Evolutionary conservation across 1,284 basidiomycete species (phyloP).

Genomic region (Papiliotrema nemorosa): DNA sequence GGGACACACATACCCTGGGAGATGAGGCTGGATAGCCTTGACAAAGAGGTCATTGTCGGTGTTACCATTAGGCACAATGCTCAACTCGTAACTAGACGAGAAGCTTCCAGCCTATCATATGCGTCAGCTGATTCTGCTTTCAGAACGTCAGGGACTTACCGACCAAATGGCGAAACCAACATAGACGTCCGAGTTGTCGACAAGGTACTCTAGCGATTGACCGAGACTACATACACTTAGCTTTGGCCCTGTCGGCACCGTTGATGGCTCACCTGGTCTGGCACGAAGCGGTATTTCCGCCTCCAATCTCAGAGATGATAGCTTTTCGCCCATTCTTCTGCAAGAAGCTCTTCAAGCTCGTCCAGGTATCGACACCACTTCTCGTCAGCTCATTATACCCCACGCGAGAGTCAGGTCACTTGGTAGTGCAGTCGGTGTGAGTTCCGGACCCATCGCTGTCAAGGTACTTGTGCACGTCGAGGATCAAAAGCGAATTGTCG

Average conservation of each 20-base stretch:
- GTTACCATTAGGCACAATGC: conserved; percentile 26
- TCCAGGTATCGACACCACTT: conserved; percentile 54
- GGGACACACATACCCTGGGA: conserved; percentile 29
- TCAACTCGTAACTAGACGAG: conserved; percentile 28
- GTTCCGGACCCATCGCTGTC: conserved; percentile 61
- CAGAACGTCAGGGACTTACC: conserved; percentile 5
- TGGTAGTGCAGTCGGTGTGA: conserved; percentile 53
- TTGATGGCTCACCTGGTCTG: conserved; percentile 15
- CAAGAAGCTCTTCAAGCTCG: conserved; percentile 54
- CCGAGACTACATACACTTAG: conserved; percentile 10
- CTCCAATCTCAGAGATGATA: conserved; percentile 60
- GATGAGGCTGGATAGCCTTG: conserved; percentile 32
- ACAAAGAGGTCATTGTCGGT: conserved; percentile 29
- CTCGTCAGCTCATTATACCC: not conserved
- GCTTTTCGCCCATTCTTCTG: conserved; percentile 57
- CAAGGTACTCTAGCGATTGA: conserved; percentile 54
- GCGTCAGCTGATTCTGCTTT: not conserved
- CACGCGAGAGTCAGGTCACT: conserved; percentile 35
- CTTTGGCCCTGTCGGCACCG: not conserved
- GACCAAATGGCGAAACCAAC: conserved; percentile 58
- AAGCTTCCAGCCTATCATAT: conserved; percentile 30
- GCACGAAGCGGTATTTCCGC: conserved; percentile 51
- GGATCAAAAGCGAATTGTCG: conserved; percentile 53
- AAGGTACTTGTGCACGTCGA: conserved; percentile 64
- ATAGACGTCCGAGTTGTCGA: conserved; percentile 52